Base-by-base conservation (phyloP, 139 green algal species). In the Nannochloris sp. region DNA sequence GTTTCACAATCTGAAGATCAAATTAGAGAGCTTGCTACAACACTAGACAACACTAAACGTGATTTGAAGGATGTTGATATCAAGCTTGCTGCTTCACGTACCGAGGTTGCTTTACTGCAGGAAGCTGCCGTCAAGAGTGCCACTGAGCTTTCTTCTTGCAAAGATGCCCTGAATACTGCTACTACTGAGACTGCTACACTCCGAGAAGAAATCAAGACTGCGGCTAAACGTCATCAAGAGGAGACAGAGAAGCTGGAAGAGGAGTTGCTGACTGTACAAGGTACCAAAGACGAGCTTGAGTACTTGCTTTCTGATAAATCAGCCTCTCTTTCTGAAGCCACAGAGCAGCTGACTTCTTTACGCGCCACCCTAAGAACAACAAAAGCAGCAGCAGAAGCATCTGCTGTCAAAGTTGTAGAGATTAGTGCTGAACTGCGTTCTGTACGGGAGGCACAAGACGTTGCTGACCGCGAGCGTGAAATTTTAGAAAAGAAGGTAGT, bases 401-500 rank as follows among this genome's bases (percentile, higher is more conserved):
- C 42, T 19, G 42, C 42, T 19, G 42, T 19, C 42, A 58, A 38
- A 58, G 51, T 59, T 27, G 51, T 32, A 10, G 35, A 12, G 51
- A 10, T 9, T 27, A 29, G 35, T 13, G 13, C 13, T 27, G 51
- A 59, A 29, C 51, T 59, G 51, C 19, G 19, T 19, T 19, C 19
- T 19, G 42, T 19, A 19, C 42, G 42, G 19, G 19, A 51, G 19
- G 19, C 19, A 19, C 19, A 27, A 19, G 42, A 51, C 42, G 42
- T 51, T 19, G 42, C 42, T 19, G 19, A 27, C 19, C 19, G 19
- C 19, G 42, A 51, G 42, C 47, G 31, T 57, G 12, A 57, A 57
- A 25, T 35, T 32, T 23, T 25, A 30, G 47, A 57, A 57, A 57
- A 74, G 35, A 65, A 36, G 53, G 15, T 67, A 31, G 19, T 31